Percentiles rank a stretch among this genome's conserved stretches.
phyloP scores from a whole-genome alignment of 768 basidiomycete genomes.

The Saitozyma sp. region DNA sequence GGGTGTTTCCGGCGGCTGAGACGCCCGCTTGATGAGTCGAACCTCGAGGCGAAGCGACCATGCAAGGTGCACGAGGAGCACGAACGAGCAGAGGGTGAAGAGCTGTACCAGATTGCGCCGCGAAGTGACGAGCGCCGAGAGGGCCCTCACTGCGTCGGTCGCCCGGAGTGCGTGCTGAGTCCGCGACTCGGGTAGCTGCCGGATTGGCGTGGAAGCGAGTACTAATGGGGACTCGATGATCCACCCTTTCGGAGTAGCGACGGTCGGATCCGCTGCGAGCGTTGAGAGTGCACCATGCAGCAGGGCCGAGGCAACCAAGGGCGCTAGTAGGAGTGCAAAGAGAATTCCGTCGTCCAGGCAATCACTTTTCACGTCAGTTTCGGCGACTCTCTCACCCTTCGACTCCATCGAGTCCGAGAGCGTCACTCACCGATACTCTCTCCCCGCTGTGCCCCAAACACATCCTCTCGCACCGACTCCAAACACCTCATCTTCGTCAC shows the following conservation, averaged over 20 bases:
- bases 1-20: neutral
- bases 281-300: slow-evolving; percentile 59
- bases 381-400: too few species aligned
- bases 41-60: slow-evolving; percentile 74
- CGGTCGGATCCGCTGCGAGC: slow-evolving; percentile 37
- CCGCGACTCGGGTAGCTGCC: slow-evolving; percentile 41
- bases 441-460: slow-evolving; percentile 52
- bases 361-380: slow-evolving; percentile 57
- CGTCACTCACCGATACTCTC: slow-evolving; percentile 46
- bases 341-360: slow-evolving; percentile 81
- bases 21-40: neutral
- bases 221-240: slow-evolving; percentile 70
- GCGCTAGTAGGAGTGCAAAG: slow-evolving; percentile 79
- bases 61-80: slow-evolving; percentile 74
- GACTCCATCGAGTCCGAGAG: neutral
- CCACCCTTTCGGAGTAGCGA: slow-evolving; percentile 66
- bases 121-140: slow-evolving; percentile 58
- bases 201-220: slow-evolving; percentile 56
- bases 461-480: slow-evolving; percentile 35
- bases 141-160: slow-evolving; percentile 33
- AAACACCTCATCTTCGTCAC: slow-evolving; percentile 19
- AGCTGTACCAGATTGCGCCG: slow-evolving; percentile 76
- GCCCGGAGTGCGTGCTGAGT: neutral
- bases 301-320: slow-evolving; percentile 72
- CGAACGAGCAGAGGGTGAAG: slow-evolving; percentile 74